Conservation (phyloP, 495 filamentous ascomycete genomes). For the Collariella sp. region DNA sequence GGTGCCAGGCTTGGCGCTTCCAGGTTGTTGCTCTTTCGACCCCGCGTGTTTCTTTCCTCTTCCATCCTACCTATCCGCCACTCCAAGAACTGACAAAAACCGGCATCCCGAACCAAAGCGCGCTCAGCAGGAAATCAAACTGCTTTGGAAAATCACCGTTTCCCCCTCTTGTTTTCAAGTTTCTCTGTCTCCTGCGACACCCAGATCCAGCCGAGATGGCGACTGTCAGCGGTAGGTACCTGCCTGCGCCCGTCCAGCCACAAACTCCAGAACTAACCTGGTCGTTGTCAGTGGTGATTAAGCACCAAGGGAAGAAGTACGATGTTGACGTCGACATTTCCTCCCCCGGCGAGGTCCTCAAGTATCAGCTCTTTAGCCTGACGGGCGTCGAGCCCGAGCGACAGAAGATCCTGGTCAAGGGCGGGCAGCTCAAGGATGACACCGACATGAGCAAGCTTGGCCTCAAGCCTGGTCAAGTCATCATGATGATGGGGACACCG, state of each 20-base stretch:
- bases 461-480: conserved; percentile 74
- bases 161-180: background rate
- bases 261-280: conserved; percentile 10
- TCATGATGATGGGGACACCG: conserved; percentile 97
- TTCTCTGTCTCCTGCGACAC: background rate
- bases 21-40: conserved; percentile 3
- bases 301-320: conserved; percentile 89
- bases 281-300: conserved; percentile 64
- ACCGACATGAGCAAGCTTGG: conserved; percentile 73
- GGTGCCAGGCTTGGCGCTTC: background rate
- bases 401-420: conserved; percentile 92
- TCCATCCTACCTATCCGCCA: conserved; percentile 18
- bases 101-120: too few species aligned
- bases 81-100: conserved; percentile 6
- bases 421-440: conserved; percentile 92
- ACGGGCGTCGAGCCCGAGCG: conserved; percentile 94
- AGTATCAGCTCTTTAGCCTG: conserved; percentile 87
- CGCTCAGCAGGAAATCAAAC: background rate
- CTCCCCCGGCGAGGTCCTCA: conserved; percentile 84
- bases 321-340: conserved; percentile 83
- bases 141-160: background rate
- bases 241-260: background rate
- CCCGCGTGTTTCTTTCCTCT: conserved; percentile 19
- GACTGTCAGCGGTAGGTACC: conserved; percentile 21
- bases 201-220: conserved; percentile 15